Percentiles rank a stretch among this genome's conserved stretches.
These are phyloP conservation scores for Kingdonia uniflora DNA, from an alignment of 164 flowering plant species.

Conservation along the genomic window DNA sequence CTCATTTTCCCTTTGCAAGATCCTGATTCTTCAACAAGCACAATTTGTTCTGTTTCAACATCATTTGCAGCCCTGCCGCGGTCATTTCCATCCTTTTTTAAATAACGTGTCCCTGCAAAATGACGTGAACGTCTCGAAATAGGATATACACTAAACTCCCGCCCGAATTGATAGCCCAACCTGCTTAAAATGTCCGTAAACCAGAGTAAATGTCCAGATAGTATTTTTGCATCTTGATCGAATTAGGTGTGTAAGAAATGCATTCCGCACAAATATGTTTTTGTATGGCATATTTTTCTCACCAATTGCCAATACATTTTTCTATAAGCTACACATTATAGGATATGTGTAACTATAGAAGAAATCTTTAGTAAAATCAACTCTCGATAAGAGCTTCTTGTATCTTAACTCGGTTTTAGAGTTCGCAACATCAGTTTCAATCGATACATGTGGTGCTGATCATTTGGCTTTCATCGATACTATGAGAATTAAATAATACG, in stretches of 20 bases:
- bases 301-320: slow-evolving; percentile 52
- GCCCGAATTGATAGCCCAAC: slow-evolving; percentile 87
- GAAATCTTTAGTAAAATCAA: slow-evolving; percentile 92
- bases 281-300: slow-evolving; percentile 81
- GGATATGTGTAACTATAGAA: slow-evolving; percentile 96
- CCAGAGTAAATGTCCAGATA: slow-evolving; percentile 92
- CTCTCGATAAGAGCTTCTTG: slow-evolving; percentile 91
- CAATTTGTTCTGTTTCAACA: slow-evolving; percentile 96
- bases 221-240: slow-evolving; percentile 78
- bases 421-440: slow-evolving; percentile 83
- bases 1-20: slow-evolving; percentile 90
- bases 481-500: no score
- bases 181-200: slow-evolving; percentile 96
- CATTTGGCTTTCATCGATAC: slow-evolving; percentile 86
- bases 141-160: slow-evolving; percentile 75
- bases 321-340: slow-evolving; percentile 87
- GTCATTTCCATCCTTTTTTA: slow-evolving; percentile 97
- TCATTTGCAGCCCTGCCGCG: slow-evolving; percentile 96
- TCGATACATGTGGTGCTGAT: slow-evolving; percentile 80
- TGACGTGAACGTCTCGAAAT: slow-evolving; percentile 95
- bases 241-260: slow-evolving; percentile 68
- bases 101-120: slow-evolving; percentile 98
- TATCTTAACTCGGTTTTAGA: slow-evolving; percentile 95
- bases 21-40: slow-evolving; percentile 94
- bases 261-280: slow-evolving; percentile 96